Evolutionary conservation across 2,329 filamentous ascomycete species (phyloP).

Genomic region (Dothiorella sarmentorum): DNA sequence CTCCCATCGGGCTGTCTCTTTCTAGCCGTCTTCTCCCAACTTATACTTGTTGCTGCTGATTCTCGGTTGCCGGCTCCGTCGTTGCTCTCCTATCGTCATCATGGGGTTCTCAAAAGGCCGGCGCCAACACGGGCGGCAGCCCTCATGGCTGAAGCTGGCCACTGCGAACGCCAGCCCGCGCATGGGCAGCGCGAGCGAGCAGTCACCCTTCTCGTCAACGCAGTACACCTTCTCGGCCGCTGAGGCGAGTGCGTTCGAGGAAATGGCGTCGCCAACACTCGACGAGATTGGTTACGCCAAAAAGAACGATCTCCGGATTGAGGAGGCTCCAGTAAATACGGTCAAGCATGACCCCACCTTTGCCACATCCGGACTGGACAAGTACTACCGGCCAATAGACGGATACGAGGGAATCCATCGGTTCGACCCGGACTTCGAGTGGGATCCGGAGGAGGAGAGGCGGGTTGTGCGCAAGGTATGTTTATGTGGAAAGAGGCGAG

Average conservation of each 20-base stretch:
- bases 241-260: constrained; percentile 14
- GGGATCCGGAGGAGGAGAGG: constrained; percentile 57
- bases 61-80: neutral
- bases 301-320: constrained; percentile 11
- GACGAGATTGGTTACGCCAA: constrained; percentile 12
- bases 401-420: constrained; percentile 58
- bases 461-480: constrained; percentile 52
- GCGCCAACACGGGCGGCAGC: constrained; percentile 7
- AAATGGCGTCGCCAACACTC: constrained; percentile 14
- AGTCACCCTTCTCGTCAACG: constrained; percentile 8
- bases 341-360: constrained; percentile 24
- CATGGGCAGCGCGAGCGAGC: neutral
- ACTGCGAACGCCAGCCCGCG: neutral
- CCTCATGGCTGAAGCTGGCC: constrained; percentile 12
- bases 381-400: constrained; percentile 51
- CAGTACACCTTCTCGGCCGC: constrained; percentile 11
- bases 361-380: constrained; percentile 32
- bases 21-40: neutral
- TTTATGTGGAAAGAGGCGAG: constrained; percentile 20
- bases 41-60: neutral
- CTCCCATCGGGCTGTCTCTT: neutral
- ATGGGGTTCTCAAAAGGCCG: constrained; percentile 7
- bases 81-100: neutral
- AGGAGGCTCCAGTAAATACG: neutral
- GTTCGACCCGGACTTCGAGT: constrained; percentile 56